Percentiles rank a stretch among this genome's conserved stretches.
Evolutionary conservation across 164 flowering plant genomes (phyloP).

Genomic region (Stephania japonica): DNA sequence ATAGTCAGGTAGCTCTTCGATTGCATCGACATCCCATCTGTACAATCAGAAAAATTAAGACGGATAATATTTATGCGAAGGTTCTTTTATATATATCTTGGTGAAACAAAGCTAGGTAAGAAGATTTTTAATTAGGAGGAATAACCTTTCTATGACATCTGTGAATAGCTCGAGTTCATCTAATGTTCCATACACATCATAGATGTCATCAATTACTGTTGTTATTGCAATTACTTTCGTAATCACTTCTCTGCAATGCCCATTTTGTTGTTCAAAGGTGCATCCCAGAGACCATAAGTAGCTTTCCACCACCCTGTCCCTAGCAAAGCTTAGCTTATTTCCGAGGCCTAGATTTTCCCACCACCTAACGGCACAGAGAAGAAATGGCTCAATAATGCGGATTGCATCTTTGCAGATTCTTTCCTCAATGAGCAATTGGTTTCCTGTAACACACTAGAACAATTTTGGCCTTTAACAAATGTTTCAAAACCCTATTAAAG

Average conservation of each 20-base stretch:
- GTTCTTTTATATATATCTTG: background rate
- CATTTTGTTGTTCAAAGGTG: background rate
- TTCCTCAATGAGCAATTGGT: no score
- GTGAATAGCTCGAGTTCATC: slow-evolving; percentile 3
- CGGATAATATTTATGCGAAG: background rate
- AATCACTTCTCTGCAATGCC: background rate
- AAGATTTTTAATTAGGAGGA: background rate
- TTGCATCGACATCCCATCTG: slow-evolving; percentile 6
- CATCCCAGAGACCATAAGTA: slow-evolving; percentile 5
- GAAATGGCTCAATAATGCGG: no score
- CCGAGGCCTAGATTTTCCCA: background rate
- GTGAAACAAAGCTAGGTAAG: background rate
- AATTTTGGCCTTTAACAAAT: no score
- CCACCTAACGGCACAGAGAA: slow-evolving; percentile 1
- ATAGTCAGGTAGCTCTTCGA: slow-evolving; percentile 3
- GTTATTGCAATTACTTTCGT: background rate
- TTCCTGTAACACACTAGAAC: no score
- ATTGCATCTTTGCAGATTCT: no score
- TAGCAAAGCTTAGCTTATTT: background rate
- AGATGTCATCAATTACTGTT: slow-evolving; percentile 3
- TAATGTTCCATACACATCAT: background rate
- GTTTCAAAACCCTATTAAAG: no score
- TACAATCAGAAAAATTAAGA: background rate
- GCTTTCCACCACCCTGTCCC: slow-evolving; percentile 7
- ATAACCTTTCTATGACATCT: slow-evolving; percentile 11